These are phyloP conservation scores for Gypsophila paniculata DNA, from an alignment of 179 eudicot genomes.

Conservation along the genomic window DNA sequence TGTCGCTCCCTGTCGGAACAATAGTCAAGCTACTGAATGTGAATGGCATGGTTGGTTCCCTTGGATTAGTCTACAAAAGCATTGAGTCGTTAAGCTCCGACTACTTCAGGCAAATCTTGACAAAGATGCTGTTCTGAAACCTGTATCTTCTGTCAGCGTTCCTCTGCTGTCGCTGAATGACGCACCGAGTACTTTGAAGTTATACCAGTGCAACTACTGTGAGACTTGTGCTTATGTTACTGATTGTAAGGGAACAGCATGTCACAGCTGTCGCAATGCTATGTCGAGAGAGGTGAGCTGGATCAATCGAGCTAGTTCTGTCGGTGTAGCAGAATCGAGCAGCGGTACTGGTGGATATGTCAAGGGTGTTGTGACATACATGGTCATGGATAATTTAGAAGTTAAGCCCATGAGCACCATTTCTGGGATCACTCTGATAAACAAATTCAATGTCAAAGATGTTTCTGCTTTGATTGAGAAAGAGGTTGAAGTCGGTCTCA, in stretches of 20 bases:
- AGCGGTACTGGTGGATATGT: constrained; percentile 22
- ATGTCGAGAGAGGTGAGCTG: neutral
- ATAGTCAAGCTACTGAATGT: constrained; percentile 3
- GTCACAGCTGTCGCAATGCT: neutral
- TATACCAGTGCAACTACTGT: neutral
- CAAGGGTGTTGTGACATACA: constrained; percentile 30
- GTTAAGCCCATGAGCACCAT: constrained; percentile 34
- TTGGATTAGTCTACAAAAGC: constrained; percentile 31
- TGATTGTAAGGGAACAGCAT: neutral
- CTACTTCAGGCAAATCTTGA: constrained; percentile 21
- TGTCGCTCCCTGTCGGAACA: constrained; percentile 24
- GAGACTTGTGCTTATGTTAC: neutral
- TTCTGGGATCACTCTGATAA: constrained; percentile 29
- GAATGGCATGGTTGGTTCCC: constrained; percentile 26
- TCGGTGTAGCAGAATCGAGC: neutral
- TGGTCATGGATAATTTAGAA: constrained; percentile 42
- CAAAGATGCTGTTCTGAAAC: constrained; percentile 28
- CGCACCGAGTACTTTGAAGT: neutral
- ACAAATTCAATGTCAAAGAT: constrained; percentile 30
- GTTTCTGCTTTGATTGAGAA: constrained; percentile 24
- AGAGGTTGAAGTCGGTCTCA: constrained; percentile 26
- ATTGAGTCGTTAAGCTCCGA: constrained; percentile 18
- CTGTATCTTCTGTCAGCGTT: constrained; percentile 3
- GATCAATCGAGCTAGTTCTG: neutral
- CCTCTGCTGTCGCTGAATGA: neutral